A percentile compares a stretch with the other conserved stretches of the same genome.
Conservation (phyloP, 1,284 basidiomycete species). For the Moesziomyces sp. region DNA sequence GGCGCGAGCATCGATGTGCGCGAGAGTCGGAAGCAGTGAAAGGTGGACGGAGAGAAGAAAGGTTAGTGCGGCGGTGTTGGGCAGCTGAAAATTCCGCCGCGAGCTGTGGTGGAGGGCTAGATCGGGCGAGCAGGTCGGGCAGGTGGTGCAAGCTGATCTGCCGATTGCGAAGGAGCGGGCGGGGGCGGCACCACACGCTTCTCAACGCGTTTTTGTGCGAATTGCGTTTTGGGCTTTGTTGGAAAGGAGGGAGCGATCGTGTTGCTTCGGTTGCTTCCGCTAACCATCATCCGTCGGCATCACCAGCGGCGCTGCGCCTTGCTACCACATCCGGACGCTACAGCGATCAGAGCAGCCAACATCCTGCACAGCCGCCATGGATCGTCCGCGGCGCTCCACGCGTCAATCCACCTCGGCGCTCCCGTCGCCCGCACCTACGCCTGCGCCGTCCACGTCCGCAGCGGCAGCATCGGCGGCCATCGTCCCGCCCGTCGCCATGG, state of each 20-base stretch:
- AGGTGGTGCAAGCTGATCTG: too few relatives aligned
- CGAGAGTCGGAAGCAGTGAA: too few relatives aligned
- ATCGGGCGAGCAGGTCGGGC: too few relatives aligned
- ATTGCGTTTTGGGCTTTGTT: too few relatives aligned
- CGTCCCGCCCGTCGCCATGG: slow-evolving; percentile 23
- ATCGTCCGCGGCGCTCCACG: slow-evolving; percentile 43
- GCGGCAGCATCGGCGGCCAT: slow-evolving; percentile 3
- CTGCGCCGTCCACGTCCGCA: slow-evolving; percentile 10
- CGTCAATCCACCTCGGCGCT: slow-evolving; percentile 39
- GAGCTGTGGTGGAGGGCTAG: too few relatives aligned
- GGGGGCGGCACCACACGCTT: too few relatives aligned
- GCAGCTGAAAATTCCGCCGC: neutral
- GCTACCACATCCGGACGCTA: neutral
- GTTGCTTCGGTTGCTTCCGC: neutral
- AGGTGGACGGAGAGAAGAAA: neutral
- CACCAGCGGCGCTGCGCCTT: neutral
- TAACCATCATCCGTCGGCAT: neutral
- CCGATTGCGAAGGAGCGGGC: too few relatives aligned
- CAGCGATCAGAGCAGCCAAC: neutral
- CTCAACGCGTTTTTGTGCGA: slow-evolving; percentile 4
- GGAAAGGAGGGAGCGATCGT: too few relatives aligned
- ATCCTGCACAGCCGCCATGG: slow-evolving; percentile 13
- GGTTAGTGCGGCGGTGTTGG: slow-evolving; percentile 4
- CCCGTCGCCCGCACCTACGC: slow-evolving; percentile 26
- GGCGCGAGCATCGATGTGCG: slow-evolving; percentile 7